Evolutionary conservation across 352 stramenopile genomes (phyloP), one percentile per base, ranked within the genome.

Genomic region (Blastocystis sp.): DNA sequence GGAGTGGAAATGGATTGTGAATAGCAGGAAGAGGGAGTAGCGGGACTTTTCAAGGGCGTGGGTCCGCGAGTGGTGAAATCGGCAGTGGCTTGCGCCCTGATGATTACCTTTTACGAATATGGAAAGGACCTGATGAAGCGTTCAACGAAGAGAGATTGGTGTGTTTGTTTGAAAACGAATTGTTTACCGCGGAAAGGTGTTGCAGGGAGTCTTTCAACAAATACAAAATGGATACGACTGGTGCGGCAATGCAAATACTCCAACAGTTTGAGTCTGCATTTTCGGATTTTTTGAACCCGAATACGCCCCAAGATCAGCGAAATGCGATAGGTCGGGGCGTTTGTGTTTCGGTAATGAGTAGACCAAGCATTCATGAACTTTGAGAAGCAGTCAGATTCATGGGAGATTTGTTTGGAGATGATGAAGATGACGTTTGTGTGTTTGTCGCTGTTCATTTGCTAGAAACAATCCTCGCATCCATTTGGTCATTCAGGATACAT

Each of bases 81-180:
- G 8, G 75, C 75, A 4, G 57, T 72, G 6, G 75, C 75, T 38
- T 85, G 75, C 27, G 75, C 75, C 3, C 32, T 85, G 46, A 85
- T 85, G 75, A 85, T 85, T n/a, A 85, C 63, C 16, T 85, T 85
- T 51, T 85, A 85, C 27, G 75, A 85, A 27, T 72, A 76, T 53
- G 75, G 75, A 57, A 85, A 85, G 63, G 75, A 85, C n/a, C 36
- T 85, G 4, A 48, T 42, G 24, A 85, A 18, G 21, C 34, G 38
- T 21, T 21, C 27, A 18, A 24, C 48, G 21, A 85, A 85, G 49
- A 84, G 29, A 24, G 44, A 81, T 1, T 81, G 44, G 38, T 81
- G 24, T 78, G 67, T 78, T 78, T 78, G 67, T 78, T 78, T 32
- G 16, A 16, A 76, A 27, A n/a, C n/a, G n/a, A n/a, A n/a, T n/a